Base-by-base conservation (phyloP, 345 rosid species). In the Melastoma malabathricum region DNA sequence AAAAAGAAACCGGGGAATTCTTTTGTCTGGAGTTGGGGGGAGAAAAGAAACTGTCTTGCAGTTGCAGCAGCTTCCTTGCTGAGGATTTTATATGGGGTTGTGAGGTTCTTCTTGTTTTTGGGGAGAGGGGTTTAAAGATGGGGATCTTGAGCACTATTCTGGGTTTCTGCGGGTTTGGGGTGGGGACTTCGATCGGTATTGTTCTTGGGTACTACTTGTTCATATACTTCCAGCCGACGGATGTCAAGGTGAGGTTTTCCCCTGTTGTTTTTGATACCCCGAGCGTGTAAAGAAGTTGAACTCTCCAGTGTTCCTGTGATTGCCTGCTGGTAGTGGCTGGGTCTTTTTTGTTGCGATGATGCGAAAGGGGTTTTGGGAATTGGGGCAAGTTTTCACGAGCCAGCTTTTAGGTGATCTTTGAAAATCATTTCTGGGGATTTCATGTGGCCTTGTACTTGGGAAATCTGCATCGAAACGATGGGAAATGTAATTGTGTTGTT, bases 181-280 rank as follows among this genome's bases (percentile, higher is more conserved):
- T 86, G 38, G 98, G 96, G 55, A 82, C 86, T 51, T 76, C 89
- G 19, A 47, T 80, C 46, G 98, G 94, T 19, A 43, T 84, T 54
- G 59, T 75, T 31, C 61, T 78, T 46, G 98, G 98, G 27, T 83
- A 86, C 69, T 83, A 61, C 70, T 47, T 84, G 80, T 90, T 90
- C 68, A 72, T 90, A 64, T 75, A 67, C 77, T 48, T 46, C 50
- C 85, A 76, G 62, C 75, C 98, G 13, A 66, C 79, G 63, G 77
- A 75, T 69, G 86, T 83, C 43, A 67, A 90, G 92, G 96, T 79
- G 53, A 55, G 64, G 48, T 58, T 55, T 41, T 4, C 9, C 50
- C 18, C 10, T 47, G 43, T 15, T 48, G 43, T 15, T 38, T n/a
- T 3, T 3, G 48, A n/a, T 46, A 48, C 23, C 18, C 6, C 6